Conservation (phyloP, 2,329 filamentous ascomycete genomes). For the Cladosporium sp. region DNA sequence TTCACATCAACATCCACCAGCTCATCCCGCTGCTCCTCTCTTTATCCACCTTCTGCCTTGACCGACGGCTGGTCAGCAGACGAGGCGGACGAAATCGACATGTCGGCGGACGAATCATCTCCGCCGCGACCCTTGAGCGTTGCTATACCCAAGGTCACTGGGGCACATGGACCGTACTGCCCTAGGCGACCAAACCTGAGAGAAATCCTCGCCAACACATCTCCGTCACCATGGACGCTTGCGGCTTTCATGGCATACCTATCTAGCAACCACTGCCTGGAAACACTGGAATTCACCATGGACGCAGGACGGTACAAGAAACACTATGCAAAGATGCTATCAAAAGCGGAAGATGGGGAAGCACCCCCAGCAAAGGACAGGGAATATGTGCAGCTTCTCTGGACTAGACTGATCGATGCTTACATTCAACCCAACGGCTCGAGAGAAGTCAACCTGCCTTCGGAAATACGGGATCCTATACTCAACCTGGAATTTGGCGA, state of each 20-base stretch:
- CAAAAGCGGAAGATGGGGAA: slow-evolving; percentile 45
- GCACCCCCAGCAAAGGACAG: slow-evolving; percentile 57
- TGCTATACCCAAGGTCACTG: slow-evolving; percentile 45
- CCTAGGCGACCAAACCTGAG: slow-evolving; percentile 70
- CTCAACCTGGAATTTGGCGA: slow-evolving; percentile 60
- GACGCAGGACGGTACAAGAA: slow-evolving; percentile 83
- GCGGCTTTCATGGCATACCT: slow-evolving; percentile 94
- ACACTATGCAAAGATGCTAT: slow-evolving; percentile 61
- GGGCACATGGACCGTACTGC: slow-evolving; percentile 52
- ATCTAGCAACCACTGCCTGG: slow-evolving; percentile 94
- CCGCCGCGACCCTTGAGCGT: slow-evolving; percentile 52
- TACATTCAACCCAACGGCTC: slow-evolving; percentile 86
- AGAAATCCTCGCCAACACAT: slow-evolving; percentile 84
- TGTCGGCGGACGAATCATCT: slow-evolving; percentile 46
- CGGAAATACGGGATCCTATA: slow-evolving; percentile 78
- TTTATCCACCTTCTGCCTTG: slow-evolving; percentile 28
- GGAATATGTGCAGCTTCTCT: slow-evolving; percentile 74
- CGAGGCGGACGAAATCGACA: slow-evolving; percentile 49
- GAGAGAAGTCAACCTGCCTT: slow-evolving; percentile 87
- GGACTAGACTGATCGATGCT: slow-evolving; percentile 83
- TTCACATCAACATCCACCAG: slow-evolving; percentile 33
- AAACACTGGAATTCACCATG: slow-evolving; percentile 95
- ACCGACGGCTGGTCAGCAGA: slow-evolving; percentile 43
- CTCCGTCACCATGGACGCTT: slow-evolving; percentile 85
- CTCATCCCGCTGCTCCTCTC: slow-evolving; percentile 30